Evolutionary conservation across 441 rosid species (phyloP), one percentile per base, ranked within the genome.

Genomic region (Aleurites moluccanus): DNA sequence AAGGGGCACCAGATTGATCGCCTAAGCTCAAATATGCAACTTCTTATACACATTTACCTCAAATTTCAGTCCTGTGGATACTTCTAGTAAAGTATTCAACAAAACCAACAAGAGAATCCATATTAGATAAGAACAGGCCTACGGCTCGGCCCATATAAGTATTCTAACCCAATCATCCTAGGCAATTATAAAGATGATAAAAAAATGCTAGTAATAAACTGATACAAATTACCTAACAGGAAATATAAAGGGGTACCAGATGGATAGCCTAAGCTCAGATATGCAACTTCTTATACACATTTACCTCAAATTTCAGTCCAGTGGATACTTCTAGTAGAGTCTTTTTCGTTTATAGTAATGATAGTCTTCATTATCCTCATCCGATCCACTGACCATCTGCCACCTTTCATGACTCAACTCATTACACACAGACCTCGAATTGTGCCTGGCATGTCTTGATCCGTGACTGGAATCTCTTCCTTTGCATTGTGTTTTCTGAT

Each of bases 11-110:
- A 67, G 73, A 81, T 76, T 52, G 73, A 75, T 73, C 80, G 67
- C 69, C 84, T 82, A 75, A 56, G 61, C 52, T 75, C 63, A 56
- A 69, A 78, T 69, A 76, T 75, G 83, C 60, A 77, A 78, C 80
- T 72, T 76, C 79, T 68, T 82, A 74, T 74, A 81, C 83, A 85
- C 72, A 76, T 80, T 83, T 87, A 85, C 88, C 88, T 85, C 84
- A 82, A 71, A 73, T 70, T 69, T 56, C 76, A 73, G 42, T 65
- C 57, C 73, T 74, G 71, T 74, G 55, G 80, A 77, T 70, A 76
- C 73, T 78, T 67, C 57, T 49, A 83, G 74, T 45, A 70, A 62
- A 23, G n/a, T n/a, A n/a, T n/a, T 76, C 83, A 81, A 78, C 68
- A 79, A 86, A 80, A 79, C 76, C 81, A 80, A 77, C 77, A 82